Evolutionary conservation across 73 alveolate genomes (phyloP).

Genomic region (Paramecium sexaurelia): DNA sequence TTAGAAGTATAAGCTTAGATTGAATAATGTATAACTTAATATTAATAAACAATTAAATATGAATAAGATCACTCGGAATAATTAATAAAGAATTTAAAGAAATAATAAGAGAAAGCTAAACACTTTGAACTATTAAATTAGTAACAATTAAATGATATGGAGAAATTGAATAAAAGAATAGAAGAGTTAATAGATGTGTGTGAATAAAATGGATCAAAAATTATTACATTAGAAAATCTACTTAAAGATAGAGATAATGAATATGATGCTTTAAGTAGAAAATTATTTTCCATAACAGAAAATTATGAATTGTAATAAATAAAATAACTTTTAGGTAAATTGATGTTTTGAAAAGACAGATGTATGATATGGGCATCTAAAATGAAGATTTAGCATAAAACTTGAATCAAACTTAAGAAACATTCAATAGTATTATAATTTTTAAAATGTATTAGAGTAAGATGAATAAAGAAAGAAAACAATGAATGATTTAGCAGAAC

Average conservation of each 20-base stretch:
- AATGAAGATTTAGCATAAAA: slow-evolving; percentile 18
- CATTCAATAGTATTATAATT: not conserved
- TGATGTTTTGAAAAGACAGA: slow-evolving; percentile 10
- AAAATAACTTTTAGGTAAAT: not conserved
- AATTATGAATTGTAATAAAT: slow-evolving; percentile 13
- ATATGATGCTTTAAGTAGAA: not conserved
- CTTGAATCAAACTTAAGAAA: not conserved
- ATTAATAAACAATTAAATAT: slow-evolving; percentile 43
- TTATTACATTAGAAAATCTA: not conserved
- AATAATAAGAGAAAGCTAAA: slow-evolving; percentile 16
- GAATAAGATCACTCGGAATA: slow-evolving; percentile 32
- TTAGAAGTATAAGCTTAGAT: not conserved
- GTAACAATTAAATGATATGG: not conserved
- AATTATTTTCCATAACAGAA: not conserved
- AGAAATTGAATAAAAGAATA: slow-evolving; percentile 11
- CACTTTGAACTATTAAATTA: slow-evolving; percentile 10
- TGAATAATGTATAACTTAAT: slow-evolving; percentile 44
- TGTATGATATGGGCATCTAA: slow-evolving; percentile 28
- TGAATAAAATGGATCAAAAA: slow-evolving; percentile 11
- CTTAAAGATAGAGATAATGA: slow-evolving; percentile 1
- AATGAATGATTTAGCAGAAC: not conserved
- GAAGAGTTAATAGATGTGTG: slow-evolving; percentile 33
- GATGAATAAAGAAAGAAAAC: not conserved
- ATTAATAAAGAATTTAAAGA: not conserved
- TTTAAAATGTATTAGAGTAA: not conserved